These are phyloP conservation scores for Bruguiera hainesii DNA, from an alignment of 441 rosid genomes.

Conservation along the genomic window DNA sequence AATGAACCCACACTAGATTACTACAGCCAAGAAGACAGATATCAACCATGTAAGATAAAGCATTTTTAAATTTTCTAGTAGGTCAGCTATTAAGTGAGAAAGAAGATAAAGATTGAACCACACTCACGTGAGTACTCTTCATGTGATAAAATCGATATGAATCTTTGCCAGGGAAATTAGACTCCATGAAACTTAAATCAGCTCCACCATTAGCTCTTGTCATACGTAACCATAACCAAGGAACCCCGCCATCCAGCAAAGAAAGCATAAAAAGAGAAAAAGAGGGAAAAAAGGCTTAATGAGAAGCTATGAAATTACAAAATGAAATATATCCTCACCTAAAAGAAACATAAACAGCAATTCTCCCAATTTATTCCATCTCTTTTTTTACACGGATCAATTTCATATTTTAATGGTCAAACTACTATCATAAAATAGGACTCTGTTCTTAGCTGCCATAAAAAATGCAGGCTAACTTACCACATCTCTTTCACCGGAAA, in stretches of 20 bases:
- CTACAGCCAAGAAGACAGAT: background rate
- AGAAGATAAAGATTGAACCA: background rate
- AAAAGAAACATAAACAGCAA: too few species aligned
- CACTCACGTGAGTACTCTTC: slow-evolving; percentile 66
- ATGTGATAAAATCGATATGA: slow-evolving; percentile 68
- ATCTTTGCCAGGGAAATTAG: slow-evolving; percentile 39
- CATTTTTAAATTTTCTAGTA: background rate
- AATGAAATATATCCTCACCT: background rate
- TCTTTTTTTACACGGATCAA: too few species aligned
- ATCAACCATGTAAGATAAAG: background rate
- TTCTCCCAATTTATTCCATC: too few species aligned
- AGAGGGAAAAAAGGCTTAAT: background rate
- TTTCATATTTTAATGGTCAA: too few species aligned
- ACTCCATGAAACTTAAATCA: slow-evolving; percentile 36
- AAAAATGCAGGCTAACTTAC: too few species aligned
- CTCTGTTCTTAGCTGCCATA: too few species aligned
- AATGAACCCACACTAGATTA: background rate
- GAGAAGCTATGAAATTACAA: background rate
- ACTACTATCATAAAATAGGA: too few species aligned
- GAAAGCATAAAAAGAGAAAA: background rate
- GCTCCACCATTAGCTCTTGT: slow-evolving; percentile 51
- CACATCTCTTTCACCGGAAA: background rate
- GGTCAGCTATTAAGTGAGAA: background rate
- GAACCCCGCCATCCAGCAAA: background rate
- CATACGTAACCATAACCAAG: background rate